Base-by-base conservation (phyloP, 2,329 filamentous ascomycete species). In the Zasmidium cellare region DNA sequence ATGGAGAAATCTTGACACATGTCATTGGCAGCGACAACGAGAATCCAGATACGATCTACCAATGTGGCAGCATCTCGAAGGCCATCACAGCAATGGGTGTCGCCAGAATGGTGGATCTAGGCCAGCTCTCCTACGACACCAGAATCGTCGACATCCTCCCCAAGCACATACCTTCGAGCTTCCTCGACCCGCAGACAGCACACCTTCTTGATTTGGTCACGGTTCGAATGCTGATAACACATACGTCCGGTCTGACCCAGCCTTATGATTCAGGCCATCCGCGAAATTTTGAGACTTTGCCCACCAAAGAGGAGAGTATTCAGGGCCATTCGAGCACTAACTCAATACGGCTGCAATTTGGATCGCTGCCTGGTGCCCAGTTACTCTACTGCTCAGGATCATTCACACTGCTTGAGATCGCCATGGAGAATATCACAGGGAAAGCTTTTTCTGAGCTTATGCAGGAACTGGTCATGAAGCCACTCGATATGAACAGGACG, bases 51-150 rank as follows among this genome's bases (percentile, higher is more conserved):
- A 69, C 65, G 16, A 44, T 69, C 3, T 69, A 66, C 25, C 63
- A 69, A 58, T 61, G 61, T 1, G 65, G 65, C 61, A 69, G 67
- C 38, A 69, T 69, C 20, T 67, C 62, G 7, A 69, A 69, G 54
- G 59, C 65, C 14, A 64, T 69, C 35, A 63, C 65, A 14, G 63
- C 60, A 0, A 38, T 68, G 12, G 59, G 65, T 9, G 55, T 62
- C 1, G 66, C 65, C 3, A 68, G 62, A 56, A 57, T 69, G 9
- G 57, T 69, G 5, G 65, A 67, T 24, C 49, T 59, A 35, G 61
- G 61, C 2, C 46, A 52, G 9, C 46, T 69, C 9, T 53, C 49
- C 18, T 67, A 67, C 22, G 56, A 66, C n/a, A 62, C 56, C 5
- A 56, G 54, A 14, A 53, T 67, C n/a, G 52, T 58, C 14, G 51